Evolutionary conservation across 768 basidiomycete genomes (phyloP).

Genomic region (Amanita rubescens): DNA sequence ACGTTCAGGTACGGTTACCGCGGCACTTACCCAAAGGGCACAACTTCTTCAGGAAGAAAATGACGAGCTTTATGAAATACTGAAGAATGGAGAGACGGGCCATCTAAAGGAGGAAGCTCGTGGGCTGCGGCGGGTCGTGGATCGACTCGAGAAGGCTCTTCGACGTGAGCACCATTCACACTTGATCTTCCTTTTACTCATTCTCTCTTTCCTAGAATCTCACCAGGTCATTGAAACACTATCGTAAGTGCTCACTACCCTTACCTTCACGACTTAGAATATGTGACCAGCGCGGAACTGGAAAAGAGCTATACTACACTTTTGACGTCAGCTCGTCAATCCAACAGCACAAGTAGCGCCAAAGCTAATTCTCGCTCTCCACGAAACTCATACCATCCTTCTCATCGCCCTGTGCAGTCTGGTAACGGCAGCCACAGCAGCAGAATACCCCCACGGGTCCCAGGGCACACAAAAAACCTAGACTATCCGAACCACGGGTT

Average conservation of each 20-base stretch:
- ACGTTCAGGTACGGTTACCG: slow-evolving; percentile 48
- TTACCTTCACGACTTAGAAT: slow-evolving; percentile 7
- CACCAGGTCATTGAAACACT: slow-evolving; percentile 63
- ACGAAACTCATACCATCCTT: slow-evolving; percentile 35
- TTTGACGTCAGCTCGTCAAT: slow-evolving; percentile 36
- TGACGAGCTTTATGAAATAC: slow-evolving; percentile 73
- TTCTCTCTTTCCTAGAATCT: slow-evolving; percentile 47
- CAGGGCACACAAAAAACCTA: slow-evolving; percentile 73
- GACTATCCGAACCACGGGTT: slow-evolving; percentile 49
- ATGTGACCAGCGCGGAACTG: slow-evolving; percentile 52
- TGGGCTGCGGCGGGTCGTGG: slow-evolving; percentile 58
- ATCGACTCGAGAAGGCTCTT: slow-evolving; percentile 65
- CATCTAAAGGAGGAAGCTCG: slow-evolving; percentile 77
- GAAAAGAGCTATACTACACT: slow-evolving; percentile 71
- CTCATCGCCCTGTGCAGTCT: slow-evolving; percentile 16
- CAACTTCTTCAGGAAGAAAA: slow-evolving; percentile 79
- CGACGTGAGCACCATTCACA: slow-evolving; percentile 45
- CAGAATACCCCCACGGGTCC: slow-evolving; percentile 74
- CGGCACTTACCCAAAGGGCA: slow-evolving; percentile 71
- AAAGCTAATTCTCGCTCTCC: slow-evolving; percentile 41
- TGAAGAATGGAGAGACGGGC: slow-evolving; percentile 71
- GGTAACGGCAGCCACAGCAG: slow-evolving; percentile 27
- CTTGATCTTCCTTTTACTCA: slow-evolving; percentile 1
- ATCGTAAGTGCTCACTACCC: slow-evolving; percentile 46
- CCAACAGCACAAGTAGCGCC: slow-evolving; percentile 25